Conservation (phyloP, 495 filamentous ascomycete species). For the Talaromyces liani region DNA sequence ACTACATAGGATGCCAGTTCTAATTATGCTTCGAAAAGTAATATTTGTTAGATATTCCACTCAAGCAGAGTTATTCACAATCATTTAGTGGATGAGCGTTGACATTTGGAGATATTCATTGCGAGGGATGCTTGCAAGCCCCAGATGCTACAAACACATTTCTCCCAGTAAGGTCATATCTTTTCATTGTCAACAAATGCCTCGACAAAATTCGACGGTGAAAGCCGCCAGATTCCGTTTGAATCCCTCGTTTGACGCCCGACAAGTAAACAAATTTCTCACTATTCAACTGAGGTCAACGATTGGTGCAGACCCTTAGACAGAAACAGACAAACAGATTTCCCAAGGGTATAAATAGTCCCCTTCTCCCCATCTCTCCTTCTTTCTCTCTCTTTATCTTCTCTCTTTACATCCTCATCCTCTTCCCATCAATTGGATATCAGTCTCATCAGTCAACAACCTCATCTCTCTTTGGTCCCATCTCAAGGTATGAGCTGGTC, state of each 20-base stretch:
- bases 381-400: not conserved
- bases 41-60: too few relatives aligned
- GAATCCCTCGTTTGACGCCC: not conserved
- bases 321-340: not conserved
- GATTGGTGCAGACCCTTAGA: not conserved
- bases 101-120: not conserved
- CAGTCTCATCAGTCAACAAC: not conserved
- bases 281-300: not conserved
- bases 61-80: too few relatives aligned
- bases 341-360: constrained; percentile 3
- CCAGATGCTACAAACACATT: not conserved
- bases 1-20: not conserved
- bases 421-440: not conserved
- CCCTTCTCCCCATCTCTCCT: not conserved
- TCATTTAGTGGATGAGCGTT: too few relatives aligned
- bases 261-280: not conserved
- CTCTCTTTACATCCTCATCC: not conserved
- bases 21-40: too few relatives aligned
- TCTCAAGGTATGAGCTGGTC: not conserved
- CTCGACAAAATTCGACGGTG: not conserved
- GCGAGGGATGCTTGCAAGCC: not conserved
- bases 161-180: not conserved
- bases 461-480: not conserved
- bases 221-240: not conserved
- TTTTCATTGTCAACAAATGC: not conserved